These are phyloP conservation scores for Phytophthora fragariaefolia DNA, from an alignment of 352 stramenopile species.

Conservation along the genomic window DNA sequence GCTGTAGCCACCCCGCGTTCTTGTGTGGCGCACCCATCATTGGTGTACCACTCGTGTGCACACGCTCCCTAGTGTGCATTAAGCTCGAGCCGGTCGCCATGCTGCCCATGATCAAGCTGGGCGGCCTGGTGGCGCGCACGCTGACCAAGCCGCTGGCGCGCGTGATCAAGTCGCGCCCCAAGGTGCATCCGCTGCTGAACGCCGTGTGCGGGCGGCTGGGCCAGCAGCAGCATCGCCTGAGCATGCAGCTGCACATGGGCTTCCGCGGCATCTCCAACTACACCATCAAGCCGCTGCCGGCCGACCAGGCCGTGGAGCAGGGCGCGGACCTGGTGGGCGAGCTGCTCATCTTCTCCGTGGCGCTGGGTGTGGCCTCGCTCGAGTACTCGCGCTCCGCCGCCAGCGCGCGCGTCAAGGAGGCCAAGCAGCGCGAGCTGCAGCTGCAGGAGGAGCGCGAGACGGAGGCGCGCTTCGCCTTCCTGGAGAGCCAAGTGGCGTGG, in stretches of 20 bases:
- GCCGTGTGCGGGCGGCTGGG: conserved; percentile 63
- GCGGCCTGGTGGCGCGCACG: conserved; percentile 80
- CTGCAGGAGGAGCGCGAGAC: conserved; percentile 50
- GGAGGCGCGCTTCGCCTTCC: conserved; percentile 56
- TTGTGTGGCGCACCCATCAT: neutral
- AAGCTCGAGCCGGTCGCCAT: conserved; percentile 22
- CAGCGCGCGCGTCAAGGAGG: conserved; percentile 66
- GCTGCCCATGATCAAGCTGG: conserved; percentile 87
- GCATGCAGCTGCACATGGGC: conserved; percentile 82
- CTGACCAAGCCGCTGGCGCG: conserved; percentile 90
- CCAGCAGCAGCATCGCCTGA: conserved; percentile 68
- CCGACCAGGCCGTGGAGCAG: conserved; percentile 80
- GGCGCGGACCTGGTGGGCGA: conserved; percentile 81
- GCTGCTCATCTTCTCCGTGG: conserved; percentile 82
- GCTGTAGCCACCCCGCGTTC: no score
- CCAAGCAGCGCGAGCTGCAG: conserved; percentile 56
- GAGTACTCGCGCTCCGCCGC: conserved; percentile 77
- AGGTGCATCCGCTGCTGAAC: conserved; percentile 70
- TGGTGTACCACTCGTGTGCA: neutral
- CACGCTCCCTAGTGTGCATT: no score
- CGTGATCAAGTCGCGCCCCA: conserved; percentile 90
- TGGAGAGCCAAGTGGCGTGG: conserved; percentile 57
- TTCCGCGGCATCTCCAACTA: conserved; percentile 80
- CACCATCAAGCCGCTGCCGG: conserved; percentile 76
- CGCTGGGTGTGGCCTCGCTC: conserved; percentile 66